A percentile compares a stretch with the other conserved stretches of the same genome.
Evolutionary conservation across 225 moss, liverwort and hornwort species (phyloP).

Genomic region (Lunularia cruciata): DNA sequence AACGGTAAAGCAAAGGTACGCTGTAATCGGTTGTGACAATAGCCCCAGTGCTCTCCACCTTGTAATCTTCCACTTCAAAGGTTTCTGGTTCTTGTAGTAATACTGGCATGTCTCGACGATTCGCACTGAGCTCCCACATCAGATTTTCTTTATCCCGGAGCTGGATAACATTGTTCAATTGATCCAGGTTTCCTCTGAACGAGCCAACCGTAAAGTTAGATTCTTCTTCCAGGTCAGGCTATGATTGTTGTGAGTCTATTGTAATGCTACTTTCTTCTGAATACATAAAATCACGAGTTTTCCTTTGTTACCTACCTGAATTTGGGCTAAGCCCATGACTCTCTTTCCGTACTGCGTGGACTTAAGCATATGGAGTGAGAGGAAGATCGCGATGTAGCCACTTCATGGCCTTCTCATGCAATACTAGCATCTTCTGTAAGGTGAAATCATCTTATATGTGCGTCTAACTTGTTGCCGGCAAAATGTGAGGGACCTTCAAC

Average conservation of each 20-base stretch:
- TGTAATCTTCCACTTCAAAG: constrained; percentile 50
- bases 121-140: constrained; percentile 63
- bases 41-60: constrained; percentile 85
- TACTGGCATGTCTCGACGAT: constrained; percentile 46
- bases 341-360: too few species aligned
- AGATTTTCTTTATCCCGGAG: constrained; percentile 59
- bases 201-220: background rate
- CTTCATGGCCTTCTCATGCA: too few species aligned
- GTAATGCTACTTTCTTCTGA: too few species aligned
- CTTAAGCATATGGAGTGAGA: too few species aligned
- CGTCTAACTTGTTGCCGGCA: too few species aligned
- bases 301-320: too few species aligned
- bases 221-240: background rate
- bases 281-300: too few species aligned
- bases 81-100: constrained; percentile 48
- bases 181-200: constrained; percentile 59
- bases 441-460: too few species aligned
- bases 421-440: too few species aligned
- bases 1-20: constrained; percentile 76
- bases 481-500: too few species aligned
- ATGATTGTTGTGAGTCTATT: background rate
- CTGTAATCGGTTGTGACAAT: constrained; percentile 80
- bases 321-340: too few species aligned
- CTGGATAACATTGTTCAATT: constrained; percentile 50
- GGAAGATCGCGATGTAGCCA: too few species aligned